phyloP scores from a whole-genome alignment of 2,329 filamentous ascomycete species.

The Blumeria hordei region DNA sequence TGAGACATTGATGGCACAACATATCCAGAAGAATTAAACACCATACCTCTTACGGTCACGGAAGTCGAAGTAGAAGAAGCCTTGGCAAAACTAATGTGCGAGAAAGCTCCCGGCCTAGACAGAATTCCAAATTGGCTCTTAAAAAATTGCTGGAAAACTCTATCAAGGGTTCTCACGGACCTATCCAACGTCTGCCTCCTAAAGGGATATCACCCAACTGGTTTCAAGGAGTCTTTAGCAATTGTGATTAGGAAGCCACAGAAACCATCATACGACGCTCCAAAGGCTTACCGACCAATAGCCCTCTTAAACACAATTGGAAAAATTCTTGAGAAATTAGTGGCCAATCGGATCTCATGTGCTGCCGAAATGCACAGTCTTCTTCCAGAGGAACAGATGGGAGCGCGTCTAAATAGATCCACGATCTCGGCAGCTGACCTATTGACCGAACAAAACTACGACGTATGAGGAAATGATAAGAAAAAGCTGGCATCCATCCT shows the following conservation, averaged over 20 bases:
- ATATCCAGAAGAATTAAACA: not conserved
- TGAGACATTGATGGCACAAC: not conserved
- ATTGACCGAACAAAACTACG: not conserved
- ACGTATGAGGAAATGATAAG: too few species aligned
- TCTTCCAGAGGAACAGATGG: not conserved
- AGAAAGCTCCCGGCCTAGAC: not conserved
- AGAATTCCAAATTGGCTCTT: not conserved
- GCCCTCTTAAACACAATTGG: not conserved
- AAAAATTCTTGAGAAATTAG: not conserved
- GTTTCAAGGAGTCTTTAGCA: not conserved
- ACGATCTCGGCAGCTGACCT: not conserved
- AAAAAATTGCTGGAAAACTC: not conserved
- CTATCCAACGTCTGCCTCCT: not conserved
- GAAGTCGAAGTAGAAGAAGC: not conserved
- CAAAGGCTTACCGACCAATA: not conserved
- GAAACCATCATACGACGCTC: not conserved
- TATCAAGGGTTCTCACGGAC: not conserved
- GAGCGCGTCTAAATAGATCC: not conserved
- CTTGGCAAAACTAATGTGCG: not conserved
- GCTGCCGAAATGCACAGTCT: not conserved
- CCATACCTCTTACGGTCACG: not conserved
- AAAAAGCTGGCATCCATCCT: too few species aligned
- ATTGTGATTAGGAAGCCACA: not conserved
- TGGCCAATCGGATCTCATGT: not conserved
- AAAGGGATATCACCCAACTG: not conserved